Evolutionary conservation across 495 filamentous ascomycete genomes (phyloP), one percentile per base, ranked within the genome.

Genomic region (Melanomma pulvis-pyrius): DNA sequence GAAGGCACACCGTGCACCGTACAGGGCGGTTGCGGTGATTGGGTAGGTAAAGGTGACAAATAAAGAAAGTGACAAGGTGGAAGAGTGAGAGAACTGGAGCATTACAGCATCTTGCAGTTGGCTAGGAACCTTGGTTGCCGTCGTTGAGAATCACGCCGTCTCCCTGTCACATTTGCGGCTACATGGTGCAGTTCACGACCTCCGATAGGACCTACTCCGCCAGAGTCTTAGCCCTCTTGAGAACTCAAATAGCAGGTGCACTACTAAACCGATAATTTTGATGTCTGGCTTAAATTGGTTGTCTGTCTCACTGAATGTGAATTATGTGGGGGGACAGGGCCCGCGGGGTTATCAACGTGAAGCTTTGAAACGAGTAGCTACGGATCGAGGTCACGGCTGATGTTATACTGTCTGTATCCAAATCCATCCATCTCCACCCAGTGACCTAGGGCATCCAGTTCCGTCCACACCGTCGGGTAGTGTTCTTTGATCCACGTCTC

Each of bases 391-490:
- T 71, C 61, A n/a, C 65, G 54, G 32, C 61, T 63, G 56, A 71
- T 50, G 25, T 71, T 57, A 29, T 52, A 71, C 57, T 59, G 65
- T 26, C 49, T 53, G 46, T 65, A 65, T 25, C 69, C 69, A 44
- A 68, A 71, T 7, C 66, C 70, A 22, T 67, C 70, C 47, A 49
- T 39, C 9, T 66, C 66, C 0, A 59, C 51, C 15, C 12, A 32
- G 34, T 56, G 32, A 21, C 70, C 70, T 29, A 69, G 36, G 21
- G 48, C 66, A 61, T 82, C 81, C 56, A 97, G 72, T 54, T 86
- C 81, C 19, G 71, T 73, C 92, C 92, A 97, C 5, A 82, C 75
- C 30, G 82, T 79, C 0, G 90, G 88, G 73, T 92, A 90, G 32
- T 82, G 80, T 13, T 82, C 74, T 61, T 80, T 81, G 8, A 87